phyloP scores from a whole-genome alignment of 352 stramenopile genomes.

The Pythium apleroticum region DNA sequence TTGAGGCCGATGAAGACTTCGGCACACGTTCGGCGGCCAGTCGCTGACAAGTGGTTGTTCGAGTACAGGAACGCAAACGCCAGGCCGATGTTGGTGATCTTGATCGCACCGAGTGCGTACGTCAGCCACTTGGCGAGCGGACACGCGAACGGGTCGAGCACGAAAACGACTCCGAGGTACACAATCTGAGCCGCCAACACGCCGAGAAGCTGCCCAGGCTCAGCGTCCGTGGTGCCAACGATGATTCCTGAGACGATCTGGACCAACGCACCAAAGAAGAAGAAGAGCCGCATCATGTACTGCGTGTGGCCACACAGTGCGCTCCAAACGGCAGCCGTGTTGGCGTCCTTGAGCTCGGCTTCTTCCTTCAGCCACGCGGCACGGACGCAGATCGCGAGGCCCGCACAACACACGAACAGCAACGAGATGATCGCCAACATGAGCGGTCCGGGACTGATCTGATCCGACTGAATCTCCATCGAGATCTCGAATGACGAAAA shows the following conservation, averaged over 20 bases:
- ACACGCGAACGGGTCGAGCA: constrained; percentile 51
- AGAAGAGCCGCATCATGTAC: constrained; percentile 69
- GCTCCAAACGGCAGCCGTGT: constrained; percentile 58
- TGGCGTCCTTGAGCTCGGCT: constrained; percentile 53
- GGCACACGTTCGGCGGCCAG: constrained; percentile 34
- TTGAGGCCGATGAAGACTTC: constrained; percentile 64
- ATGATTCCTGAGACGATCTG: constrained; percentile 62
- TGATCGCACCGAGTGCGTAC: constrained; percentile 48
- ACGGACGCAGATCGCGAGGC: constrained; percentile 45
- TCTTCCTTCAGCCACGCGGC: constrained; percentile 58
- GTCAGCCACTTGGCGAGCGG: constrained; percentile 43
- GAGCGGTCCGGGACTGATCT: constrained; percentile 8
- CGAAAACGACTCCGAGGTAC: constrained; percentile 55
- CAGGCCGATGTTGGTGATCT: constrained; percentile 56
- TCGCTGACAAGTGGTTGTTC: constrained; percentile 43
- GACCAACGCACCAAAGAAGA: constrained; percentile 50
- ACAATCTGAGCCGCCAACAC: constrained; percentile 52
- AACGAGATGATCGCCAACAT: constrained; percentile 8
- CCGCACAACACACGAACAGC: constrained; percentile 36
- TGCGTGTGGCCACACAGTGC: constrained; percentile 66
- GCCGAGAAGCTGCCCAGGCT: constrained; percentile 54
- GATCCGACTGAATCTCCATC: constrained; percentile 49
- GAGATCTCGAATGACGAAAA: constrained; percentile 61
- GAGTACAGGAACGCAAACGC: constrained; percentile 63
- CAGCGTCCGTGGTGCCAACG: constrained; percentile 54